Base-by-base conservation (phyloP, 352 stramenopile genomes). In the Pythium utonaiense region DNA sequence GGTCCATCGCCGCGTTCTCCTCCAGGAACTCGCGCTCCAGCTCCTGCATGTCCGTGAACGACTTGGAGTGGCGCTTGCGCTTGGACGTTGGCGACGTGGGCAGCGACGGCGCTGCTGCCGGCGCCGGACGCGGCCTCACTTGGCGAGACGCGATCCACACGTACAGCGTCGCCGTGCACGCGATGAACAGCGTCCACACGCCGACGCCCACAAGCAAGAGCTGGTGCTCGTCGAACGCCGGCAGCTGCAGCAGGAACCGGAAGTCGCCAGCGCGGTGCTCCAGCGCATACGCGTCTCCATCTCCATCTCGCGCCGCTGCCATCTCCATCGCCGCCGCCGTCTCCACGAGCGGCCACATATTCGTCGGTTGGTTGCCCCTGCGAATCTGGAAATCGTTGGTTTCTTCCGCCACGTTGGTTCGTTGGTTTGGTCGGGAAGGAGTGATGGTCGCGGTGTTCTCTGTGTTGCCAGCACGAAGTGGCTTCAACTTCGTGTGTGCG, bases 71-170 rank as follows among this genome's bases (percentile, higher is more conserved):
- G 33, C 85, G 83, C 34, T 81, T 81, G 3, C 83, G 76, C 65
- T 91, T 93, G 42, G 79, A 87, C n/a, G 71, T 88, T 0, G 81
- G 81, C 27, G 81, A 91, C 22, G 80, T 75, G 33, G 82, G 80
- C 28, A 68, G 47, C 53, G 77, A 74, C 17, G 70, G 53, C 13
- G 62, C 47, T 41, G 73, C 67, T 2, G 67, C 53, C n/a, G 70
- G 59, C 31, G 60, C 60, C 53, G 78, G 79, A 1, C 82, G 77
- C 16, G 84, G 82, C 1, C 84, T 80, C 47, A 91, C 82, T 56
- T 91, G 84, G 12, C 84, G 78, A 21, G 83, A 93, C 24, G 83
- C 79, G 28, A 95, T 80, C 86, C 86, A 95, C 22, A 91, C 55
- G 64, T 91, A 93, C 22, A 95, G 69, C 38, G 70, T 70, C 9